A percentile compares a stretch with the other conserved stretches of the same genome.
Conservation (phyloP, 2,329 filamentous ascomycete genomes). For the Pseudogymnoascus sp. region DNA sequence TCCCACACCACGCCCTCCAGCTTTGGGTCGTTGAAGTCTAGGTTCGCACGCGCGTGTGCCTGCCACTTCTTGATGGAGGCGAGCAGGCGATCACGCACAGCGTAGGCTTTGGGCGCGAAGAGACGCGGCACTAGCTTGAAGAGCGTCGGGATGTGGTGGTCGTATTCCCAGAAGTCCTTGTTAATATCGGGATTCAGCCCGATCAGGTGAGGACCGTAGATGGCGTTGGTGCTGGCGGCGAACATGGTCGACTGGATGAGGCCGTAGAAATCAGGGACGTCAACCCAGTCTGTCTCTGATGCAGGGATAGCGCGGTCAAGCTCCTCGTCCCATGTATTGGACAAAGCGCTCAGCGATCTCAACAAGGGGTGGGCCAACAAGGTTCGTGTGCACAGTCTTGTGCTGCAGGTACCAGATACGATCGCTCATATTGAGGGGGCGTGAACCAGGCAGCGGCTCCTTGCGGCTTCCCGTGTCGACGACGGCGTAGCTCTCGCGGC, state of each 20-base stretch:
- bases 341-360: slow-evolving; percentile 15
- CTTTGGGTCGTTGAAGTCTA: slow-evolving; percentile 16
- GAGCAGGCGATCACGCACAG: slow-evolving; percentile 21
- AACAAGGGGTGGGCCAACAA: slow-evolving; percentile 15
- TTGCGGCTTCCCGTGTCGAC: slow-evolving; percentile 17
- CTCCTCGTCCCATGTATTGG: not conserved
- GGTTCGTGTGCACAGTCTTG: slow-evolving; percentile 13
- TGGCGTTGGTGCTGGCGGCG: slow-evolving; percentile 21
- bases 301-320: not conserved
- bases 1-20: slow-evolving; percentile 25
- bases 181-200: slow-evolving; percentile 22
- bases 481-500: not conserved
- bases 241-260: slow-evolving; percentile 24
- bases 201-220: slow-evolving; percentile 27
- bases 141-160: slow-evolving; percentile 18
- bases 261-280: slow-evolving; percentile 23
- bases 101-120: slow-evolving; percentile 23
- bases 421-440: slow-evolving; percentile 15
- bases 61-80: slow-evolving; percentile 24
- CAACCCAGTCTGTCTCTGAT: slow-evolving; percentile 17
- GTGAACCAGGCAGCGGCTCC: slow-evolving; percentile 16
- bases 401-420: slow-evolving; percentile 17
- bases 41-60: slow-evolving; percentile 18
- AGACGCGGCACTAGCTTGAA: slow-evolving; percentile 24
- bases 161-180: slow-evolving; percentile 28